Percentiles rank a stretch among this genome's conserved stretches.
These are phyloP conservation scores for Helotiales sp. DNA, from an alignment of 2,329 filamentous ascomycete genomes.

Conservation along the genomic window DNA sequence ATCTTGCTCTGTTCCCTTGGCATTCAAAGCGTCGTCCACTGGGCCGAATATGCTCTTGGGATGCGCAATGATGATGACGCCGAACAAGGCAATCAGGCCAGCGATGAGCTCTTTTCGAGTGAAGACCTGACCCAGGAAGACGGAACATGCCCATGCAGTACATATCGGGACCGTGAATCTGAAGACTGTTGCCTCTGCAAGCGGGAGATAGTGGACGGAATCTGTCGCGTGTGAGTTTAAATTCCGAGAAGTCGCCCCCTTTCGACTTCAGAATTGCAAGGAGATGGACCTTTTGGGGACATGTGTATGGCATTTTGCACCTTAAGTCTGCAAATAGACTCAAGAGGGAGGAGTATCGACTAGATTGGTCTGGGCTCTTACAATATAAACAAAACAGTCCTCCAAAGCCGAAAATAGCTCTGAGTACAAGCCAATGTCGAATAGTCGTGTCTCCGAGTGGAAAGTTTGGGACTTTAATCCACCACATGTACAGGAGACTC, in stretches of 20 bases:
- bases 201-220: conserved; percentile 67
- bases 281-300: too few species aligned
- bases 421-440: conserved; percentile 63
- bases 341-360: not conserved
- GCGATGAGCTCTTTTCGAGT: conserved; percentile 75
- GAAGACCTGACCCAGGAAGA: conserved; percentile 73
- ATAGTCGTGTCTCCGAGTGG: conserved; percentile 70
- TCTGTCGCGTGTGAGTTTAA: conserved; percentile 20
- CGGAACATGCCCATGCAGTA: conserved; percentile 76
- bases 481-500: conserved; percentile 68
- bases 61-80: conserved; percentile 81
- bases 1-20: conserved; percentile 16
- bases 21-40: conserved; percentile 14
- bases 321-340: not conserved
- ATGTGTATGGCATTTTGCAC: too few species aligned
- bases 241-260: too few species aligned
- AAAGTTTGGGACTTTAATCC: conserved; percentile 64
- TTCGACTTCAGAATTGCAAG: too few species aligned
- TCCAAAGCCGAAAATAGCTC: conserved; percentile 72
- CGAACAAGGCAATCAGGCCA: conserved; percentile 71
- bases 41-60: conserved; percentile 39
- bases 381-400: conserved; percentile 65
- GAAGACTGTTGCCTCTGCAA: conserved; percentile 87
- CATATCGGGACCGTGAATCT: conserved; percentile 84
- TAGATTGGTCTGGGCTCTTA: conserved; percentile 12